Conservation (phyloP, 1,139 yeast species). For the Pichia sp. region DNA sequence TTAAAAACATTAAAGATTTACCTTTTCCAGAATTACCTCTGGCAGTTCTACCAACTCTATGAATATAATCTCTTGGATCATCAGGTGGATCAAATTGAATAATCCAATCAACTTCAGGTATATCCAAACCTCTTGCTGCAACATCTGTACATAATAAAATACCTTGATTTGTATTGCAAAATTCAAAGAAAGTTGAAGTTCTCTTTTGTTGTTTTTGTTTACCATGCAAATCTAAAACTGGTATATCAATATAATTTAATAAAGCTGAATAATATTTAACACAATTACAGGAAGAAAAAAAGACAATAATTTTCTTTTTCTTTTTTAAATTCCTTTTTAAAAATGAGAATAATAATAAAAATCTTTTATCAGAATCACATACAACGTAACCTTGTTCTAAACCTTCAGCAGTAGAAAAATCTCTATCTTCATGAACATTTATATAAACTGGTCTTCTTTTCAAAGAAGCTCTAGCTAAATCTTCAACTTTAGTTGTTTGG, state of each 20-base stretch:
- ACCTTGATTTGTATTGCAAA: conserved; percentile 94
- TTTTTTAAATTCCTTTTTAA: conserved; percentile 86
- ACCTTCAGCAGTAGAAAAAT: conserved; percentile 89
- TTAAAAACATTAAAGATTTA: conserved; percentile 87
- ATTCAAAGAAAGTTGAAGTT: conserved; percentile 95
- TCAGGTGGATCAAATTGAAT: conserved; percentile 98
- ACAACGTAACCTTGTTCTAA: conserved; percentile 97
- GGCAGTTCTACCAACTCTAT: conserved; percentile 97
- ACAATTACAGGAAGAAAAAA: conserved; percentile 92
- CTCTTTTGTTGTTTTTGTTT: conserved; percentile 98
- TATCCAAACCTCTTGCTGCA: conserved; percentile 97
- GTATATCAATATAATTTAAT: conserved; percentile 89
- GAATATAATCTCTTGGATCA: conserved; percentile 97
- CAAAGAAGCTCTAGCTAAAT: conserved; percentile 91
- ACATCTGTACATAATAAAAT: conserved; percentile 93
- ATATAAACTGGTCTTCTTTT: conserved; percentile 94
- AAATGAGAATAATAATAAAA: conserved; percentile 81
- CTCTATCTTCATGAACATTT: conserved; percentile 82
- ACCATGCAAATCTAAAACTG: conserved; percentile 94
- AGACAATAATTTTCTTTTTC: conserved; percentile 91
- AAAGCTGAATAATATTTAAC: conserved; percentile 94
- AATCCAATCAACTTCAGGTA: conserved; percentile 97
- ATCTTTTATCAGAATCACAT: conserved; percentile 93
- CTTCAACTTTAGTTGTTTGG: conserved; percentile 97
- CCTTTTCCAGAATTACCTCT: conserved; percentile 92